These are phyloP conservation scores for Candida khao-thaluensis DNA, from an alignment of 805 yeast genomes.

Conservation along the genomic window DNA sequence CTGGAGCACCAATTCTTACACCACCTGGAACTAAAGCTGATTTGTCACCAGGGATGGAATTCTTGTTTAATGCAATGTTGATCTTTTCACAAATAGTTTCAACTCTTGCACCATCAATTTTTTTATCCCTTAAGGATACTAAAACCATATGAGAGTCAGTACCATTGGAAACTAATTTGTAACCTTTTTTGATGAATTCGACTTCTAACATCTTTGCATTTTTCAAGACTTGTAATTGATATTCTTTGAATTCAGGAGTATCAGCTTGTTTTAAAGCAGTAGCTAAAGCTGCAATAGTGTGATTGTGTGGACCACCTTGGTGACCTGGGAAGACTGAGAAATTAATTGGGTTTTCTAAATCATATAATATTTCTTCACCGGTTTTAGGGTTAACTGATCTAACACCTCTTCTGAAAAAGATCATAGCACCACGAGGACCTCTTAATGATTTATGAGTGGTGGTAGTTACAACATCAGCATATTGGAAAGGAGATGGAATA, in stretches of 20 bases:
- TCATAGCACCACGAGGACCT: conserved; percentile 99
- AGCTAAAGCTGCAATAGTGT: conserved; percentile 93
- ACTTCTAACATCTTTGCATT: conserved; percentile 79
- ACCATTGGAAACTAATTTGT: conserved; percentile 83
- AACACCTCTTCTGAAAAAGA: conserved; percentile 93
- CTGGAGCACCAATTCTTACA: conserved; percentile 95
- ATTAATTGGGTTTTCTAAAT: conserved; percentile 87
- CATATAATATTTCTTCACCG: conserved; percentile 83
- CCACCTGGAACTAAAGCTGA: conserved; percentile 97
- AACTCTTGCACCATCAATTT: conserved; percentile 93
- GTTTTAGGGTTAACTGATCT: conserved; percentile 73
- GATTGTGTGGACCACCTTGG: conserved; percentile 99
- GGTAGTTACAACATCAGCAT: conserved; percentile 95
- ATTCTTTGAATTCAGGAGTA: conserved; percentile 82
- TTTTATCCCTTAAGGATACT: conserved; percentile 73
- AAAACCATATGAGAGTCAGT: conserved; percentile 93
- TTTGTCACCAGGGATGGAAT: conserved; percentile 94
- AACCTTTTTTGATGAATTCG: conserved; percentile 63
- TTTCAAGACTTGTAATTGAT: conserved; percentile 78
- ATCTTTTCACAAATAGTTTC: conserved; percentile 86
- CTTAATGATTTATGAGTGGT: conserved; percentile 97
- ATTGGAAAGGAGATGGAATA: conserved; percentile 87
- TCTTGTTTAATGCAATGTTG: conserved; percentile 94
- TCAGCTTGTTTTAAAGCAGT: conserved; percentile 92
- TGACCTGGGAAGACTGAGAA: conserved; percentile 99